Conservation (phyloP, 2,329 filamentous ascomycete genomes). For the Zymoseptoria brevis region DNA sequence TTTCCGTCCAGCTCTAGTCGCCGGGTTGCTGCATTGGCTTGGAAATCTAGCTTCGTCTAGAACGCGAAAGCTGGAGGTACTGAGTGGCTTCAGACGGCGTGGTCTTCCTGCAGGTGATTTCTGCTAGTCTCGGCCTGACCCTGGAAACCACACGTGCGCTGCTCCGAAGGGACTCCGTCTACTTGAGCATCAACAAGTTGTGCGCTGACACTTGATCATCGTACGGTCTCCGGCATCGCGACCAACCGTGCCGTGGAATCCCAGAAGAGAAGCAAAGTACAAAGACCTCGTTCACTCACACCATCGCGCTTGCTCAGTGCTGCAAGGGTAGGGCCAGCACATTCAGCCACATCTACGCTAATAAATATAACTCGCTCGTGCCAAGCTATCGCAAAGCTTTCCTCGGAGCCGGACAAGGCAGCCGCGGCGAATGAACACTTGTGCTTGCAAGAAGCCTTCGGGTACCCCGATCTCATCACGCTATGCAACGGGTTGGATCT, state of each 20-base stretch:
- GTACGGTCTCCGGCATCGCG: no score
- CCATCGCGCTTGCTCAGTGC: no score
- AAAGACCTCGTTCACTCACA: no score
- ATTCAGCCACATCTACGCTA: not conserved
- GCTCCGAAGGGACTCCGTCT: not conserved
- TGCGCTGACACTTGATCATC: no score
- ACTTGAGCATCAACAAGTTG: not conserved
- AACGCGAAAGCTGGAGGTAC: not conserved
- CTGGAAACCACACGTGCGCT: not conserved
- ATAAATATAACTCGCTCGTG: not conserved
- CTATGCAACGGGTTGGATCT: not conserved
- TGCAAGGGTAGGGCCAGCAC: not conserved
- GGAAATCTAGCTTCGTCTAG: not conserved
- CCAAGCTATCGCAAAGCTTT: not conserved
- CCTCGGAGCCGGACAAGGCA: not conserved
- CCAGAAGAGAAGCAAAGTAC: no score
- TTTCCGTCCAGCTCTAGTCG: not conserved
- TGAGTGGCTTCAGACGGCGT: not conserved
- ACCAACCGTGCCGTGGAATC: no score
- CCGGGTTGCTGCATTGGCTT: not conserved
- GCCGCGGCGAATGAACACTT: not conserved
- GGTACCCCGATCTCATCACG: not conserved
- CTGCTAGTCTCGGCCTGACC: no score
- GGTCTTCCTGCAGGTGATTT: not conserved
- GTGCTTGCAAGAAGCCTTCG: not conserved